Percentiles rank a stretch among this genome's conserved stretches.
Conservation (phyloP, 208 protist species). For the Wallacemonas rigidus region DNA sequence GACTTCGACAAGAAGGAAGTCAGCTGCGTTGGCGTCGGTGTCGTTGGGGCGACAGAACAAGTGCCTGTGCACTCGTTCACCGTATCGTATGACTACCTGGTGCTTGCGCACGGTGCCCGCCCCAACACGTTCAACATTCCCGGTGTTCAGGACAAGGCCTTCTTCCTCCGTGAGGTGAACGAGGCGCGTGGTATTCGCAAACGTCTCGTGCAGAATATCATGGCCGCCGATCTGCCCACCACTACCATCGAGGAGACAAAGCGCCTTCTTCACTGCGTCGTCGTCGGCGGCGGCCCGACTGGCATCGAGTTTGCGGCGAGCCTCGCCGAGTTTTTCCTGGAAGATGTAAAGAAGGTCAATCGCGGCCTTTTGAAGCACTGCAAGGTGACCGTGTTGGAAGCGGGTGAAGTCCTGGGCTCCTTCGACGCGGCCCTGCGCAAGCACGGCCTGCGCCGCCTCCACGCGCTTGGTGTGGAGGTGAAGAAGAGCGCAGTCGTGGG, state of each 20-base stretch:
- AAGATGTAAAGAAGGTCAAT: slow-evolving; percentile 82
- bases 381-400: slow-evolving; percentile 89
- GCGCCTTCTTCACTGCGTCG: slow-evolving; percentile 86
- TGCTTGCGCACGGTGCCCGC: slow-evolving; percentile 86
- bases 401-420: slow-evolving; percentile 82
- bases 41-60: slow-evolving; percentile 57
- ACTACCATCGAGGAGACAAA: slow-evolving; percentile 74
- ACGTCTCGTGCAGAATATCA: slow-evolving; percentile 92
- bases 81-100: slow-evolving; percentile 91
- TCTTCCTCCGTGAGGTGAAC: slow-evolving; percentile 90
- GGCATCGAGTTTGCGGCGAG: slow-evolving; percentile 89
- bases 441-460: slow-evolving; percentile 75
- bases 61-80: slow-evolving; percentile 78
- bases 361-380: slow-evolving; percentile 66
- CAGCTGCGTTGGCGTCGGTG: slow-evolving; percentile 76
- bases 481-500: slow-evolving; percentile 69
- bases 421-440: slow-evolving; percentile 84
- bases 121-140: slow-evolving; percentile 94
- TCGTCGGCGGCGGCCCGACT: slow-evolving; percentile 92
- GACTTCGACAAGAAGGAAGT: slow-evolving; percentile 78
- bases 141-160: slow-evolving; percentile 87
- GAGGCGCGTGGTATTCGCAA: slow-evolving; percentile 89
- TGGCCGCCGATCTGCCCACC: slow-evolving; percentile 85
- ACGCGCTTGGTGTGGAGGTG: slow-evolving; percentile 67
- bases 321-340: slow-evolving; percentile 88